Base-by-base conservation (phyloP, 202 grass and related monocot species). In the Elaeis oleifera region DNA sequence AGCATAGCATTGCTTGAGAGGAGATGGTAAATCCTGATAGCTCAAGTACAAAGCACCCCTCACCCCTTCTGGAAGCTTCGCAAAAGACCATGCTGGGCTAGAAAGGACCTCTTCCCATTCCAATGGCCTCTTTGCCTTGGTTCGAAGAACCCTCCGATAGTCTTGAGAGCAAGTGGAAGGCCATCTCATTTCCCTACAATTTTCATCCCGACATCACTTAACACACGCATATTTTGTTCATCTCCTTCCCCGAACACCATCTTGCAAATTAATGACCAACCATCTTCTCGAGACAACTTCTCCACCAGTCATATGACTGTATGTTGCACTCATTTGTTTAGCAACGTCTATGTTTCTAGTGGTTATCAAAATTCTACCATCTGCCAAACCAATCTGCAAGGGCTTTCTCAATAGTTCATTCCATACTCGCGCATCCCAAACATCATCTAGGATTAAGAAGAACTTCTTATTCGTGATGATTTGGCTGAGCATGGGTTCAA, bases 1-100 rank as follows among this genome's bases (percentile, higher is more conserved):
- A 39, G 81, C 66, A 13, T 85, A 79, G 53, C 84, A 83, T 48
- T 56, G 77, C 51, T 67, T 80, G 1, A 77, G 63, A 6, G 70
- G 20, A 3, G 65, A 17, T 0, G 68, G 68, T 11, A 86, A 59
- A 48, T 86, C 74, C 27, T 13, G 5, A 3, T 5, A 61, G 16
- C 27, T 61, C 59, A 61, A 39, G n/a, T 44, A 61, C 16, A 61
- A 18, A 19, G 59, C 28, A 3, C 17, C 59, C 8, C 4, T 61
- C 27, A 20, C 16, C 16, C 19, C 17, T 9, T 61, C 17, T 4
- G 28, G 29, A n/a, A 61, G 29, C 59, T 36, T 5, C 14, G 3
- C 14, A 26, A 44, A 36, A 0, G 29, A 61, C 59, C 28, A 61
- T 9, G 59, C 28, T 7, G 18, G 14, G 16, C 29, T 61, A 18